phyloP scores from a whole-genome alignment of 257 asterid species.

The Orobanche coerulescens region DNA sequence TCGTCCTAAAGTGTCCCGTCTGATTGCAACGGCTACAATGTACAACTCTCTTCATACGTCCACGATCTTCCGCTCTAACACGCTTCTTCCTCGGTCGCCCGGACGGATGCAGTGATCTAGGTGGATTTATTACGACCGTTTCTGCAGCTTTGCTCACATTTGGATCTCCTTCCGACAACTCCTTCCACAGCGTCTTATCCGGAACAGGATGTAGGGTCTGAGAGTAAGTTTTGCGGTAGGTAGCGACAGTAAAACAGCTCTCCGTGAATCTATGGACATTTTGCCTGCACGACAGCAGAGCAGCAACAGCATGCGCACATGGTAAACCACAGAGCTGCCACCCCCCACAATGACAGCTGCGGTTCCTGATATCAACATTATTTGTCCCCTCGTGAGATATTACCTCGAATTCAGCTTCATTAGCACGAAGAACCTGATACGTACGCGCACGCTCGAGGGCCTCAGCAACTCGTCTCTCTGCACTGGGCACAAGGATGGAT shows the following conservation, averaged over 20 bases:
- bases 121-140: slow-evolving; percentile 58
- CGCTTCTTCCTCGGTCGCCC: slow-evolving; percentile 88
- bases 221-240: slow-evolving; percentile 74
- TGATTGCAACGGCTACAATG: slow-evolving; percentile 97
- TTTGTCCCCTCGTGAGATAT: slow-evolving; percentile 88
- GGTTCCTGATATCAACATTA: slow-evolving; percentile 69
- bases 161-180: slow-evolving; percentile 56
- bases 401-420: slow-evolving; percentile 92
- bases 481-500: slow-evolving; percentile 76
- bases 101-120: slow-evolving; percentile 76
- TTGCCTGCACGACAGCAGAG: slow-evolving; percentile 81
- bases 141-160: slow-evolving; percentile 29
- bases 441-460: slow-evolving; percentile 85
- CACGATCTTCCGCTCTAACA: slow-evolving; percentile 80
- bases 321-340: slow-evolving; percentile 96
- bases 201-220: slow-evolving; percentile 92
- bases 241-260: slow-evolving; percentile 89
- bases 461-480: slow-evolving; percentile 83
- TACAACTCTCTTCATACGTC: slow-evolving; percentile 79
- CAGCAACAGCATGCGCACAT: slow-evolving; percentile 98
- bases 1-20: slow-evolving; percentile 94
- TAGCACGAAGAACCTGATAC: slow-evolving; percentile 89
- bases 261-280: slow-evolving; percentile 85
- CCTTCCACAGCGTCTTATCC: slow-evolving; percentile 75
- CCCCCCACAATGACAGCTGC: slow-evolving; percentile 74